These are phyloP conservation scores for Prunus kanzakura DNA, from an alignment of 306 rosid species.

Conservation along the genomic window DNA sequence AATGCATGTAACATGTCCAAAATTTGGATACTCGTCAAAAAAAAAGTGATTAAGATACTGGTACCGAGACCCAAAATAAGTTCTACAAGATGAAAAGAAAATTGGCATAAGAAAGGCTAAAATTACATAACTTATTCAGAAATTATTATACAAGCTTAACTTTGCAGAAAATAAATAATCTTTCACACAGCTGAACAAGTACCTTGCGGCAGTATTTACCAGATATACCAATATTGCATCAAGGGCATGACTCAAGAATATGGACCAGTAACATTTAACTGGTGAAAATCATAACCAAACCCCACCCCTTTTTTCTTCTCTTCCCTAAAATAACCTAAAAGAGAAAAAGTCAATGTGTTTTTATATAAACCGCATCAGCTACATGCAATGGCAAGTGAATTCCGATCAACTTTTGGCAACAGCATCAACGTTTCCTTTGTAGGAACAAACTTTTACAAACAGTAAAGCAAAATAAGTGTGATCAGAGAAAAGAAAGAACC, in stretches of 20 bases:
- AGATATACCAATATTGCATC: background rate
- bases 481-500: constrained; percentile 17
- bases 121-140: background rate
- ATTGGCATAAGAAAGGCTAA: background rate
- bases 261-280: constrained; percentile 12
- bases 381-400: constrained; percentile 25
- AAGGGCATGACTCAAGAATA: constrained; percentile 3
- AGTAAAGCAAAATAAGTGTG: constrained; percentile 24
- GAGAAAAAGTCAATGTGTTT: background rate
- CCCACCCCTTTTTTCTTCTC: background rate
- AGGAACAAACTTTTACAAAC: constrained; percentile 34
- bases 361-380: constrained; percentile 33
- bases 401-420: constrained; percentile 28
- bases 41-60: too few relatives aligned
- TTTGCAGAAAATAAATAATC: background rate
- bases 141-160: constrained; percentile 1
- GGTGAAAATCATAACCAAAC: background rate
- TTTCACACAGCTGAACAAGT: background rate
- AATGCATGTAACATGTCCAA: too few relatives aligned
- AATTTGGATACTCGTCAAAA: too few relatives aligned
- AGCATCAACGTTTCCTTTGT: constrained; percentile 33
- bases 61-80: background rate
- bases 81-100: background rate
- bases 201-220: background rate
- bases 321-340: background rate